Evolutionary conservation across 2,329 filamentous ascomycete genomes (phyloP).

Genomic region (Microdochium paspali): DNA sequence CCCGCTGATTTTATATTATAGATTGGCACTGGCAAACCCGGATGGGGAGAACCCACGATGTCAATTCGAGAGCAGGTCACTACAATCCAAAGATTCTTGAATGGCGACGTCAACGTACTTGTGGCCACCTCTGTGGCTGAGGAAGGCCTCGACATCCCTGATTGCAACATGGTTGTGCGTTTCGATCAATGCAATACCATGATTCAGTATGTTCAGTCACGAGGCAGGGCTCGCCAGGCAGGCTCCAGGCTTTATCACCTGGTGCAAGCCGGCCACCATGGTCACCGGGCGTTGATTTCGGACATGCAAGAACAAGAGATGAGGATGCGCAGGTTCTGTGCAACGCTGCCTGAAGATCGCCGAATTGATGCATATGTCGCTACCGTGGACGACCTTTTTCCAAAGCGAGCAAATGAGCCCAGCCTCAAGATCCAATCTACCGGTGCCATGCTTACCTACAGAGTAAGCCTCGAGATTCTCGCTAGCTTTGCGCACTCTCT

Average conservation of each 20-base stretch:
- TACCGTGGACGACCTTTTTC: conserved; percentile 44
- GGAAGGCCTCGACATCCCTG: conserved; percentile 59
- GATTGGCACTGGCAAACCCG: conserved; percentile 1
- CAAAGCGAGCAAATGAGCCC: conserved; percentile 36
- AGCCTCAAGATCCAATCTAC: conserved; percentile 54
- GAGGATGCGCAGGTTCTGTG: conserved; percentile 67
- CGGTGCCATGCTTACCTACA: conserved; percentile 71
- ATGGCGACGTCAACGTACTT: conserved; percentile 51
- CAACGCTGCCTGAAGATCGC: conserved; percentile 63
- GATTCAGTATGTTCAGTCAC: conserved; percentile 91
- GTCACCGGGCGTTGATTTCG: conserved; percentile 45
- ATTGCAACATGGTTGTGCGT: conserved; percentile 58
- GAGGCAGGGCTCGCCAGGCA: conserved; percentile 70
- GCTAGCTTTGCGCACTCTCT: conserved; percentile 66
- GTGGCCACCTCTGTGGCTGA: conserved; percentile 60
- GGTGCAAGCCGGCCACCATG: conserved; percentile 60
- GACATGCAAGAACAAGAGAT: conserved; percentile 53
- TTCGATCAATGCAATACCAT: conserved; percentile 86
- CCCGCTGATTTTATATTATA: conserved; percentile 7
- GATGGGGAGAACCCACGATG: conserved; percentile 42
- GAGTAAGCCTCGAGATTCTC: conserved; percentile 62
- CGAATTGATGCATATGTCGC: conserved; percentile 52
- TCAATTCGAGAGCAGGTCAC: conserved; percentile 55
- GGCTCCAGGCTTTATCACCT: conserved; percentile 80
- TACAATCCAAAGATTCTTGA: conserved; percentile 56